phyloP scores from a whole-genome alignment of 1,284 basidiomycete genomes.

The Puccinia brachypodii region DNA sequence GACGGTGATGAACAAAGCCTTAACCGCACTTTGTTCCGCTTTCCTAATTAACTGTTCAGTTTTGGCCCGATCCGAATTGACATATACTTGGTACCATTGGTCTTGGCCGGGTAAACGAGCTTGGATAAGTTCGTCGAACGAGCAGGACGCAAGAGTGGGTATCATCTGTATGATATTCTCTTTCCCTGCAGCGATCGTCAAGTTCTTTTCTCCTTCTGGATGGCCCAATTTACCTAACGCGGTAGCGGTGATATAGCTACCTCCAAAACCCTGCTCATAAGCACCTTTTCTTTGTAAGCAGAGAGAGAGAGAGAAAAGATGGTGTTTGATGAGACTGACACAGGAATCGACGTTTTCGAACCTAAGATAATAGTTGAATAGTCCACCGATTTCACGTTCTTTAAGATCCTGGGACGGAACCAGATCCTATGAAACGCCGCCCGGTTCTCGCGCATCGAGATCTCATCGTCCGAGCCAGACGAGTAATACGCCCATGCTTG shows the following conservation, averaged over 20 bases:
- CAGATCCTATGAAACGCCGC: conserved; percentile 83
- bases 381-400: conserved; percentile 78
- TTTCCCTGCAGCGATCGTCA: conserved; percentile 80
- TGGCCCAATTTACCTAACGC: conserved; percentile 79
- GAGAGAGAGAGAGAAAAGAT: neutral
- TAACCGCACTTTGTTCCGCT: conserved; percentile 78
- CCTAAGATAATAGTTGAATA: conserved; percentile 79
- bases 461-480: conserved; percentile 75
- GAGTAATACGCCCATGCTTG: conserved; percentile 89
- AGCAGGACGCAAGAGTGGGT: conserved; percentile 81
- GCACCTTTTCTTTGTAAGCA: too few species aligned
- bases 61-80: conserved; percentile 77
- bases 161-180: conserved; percentile 87
- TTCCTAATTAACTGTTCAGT: conserved; percentile 80
- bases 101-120: conserved; percentile 71
- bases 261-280: neutral
- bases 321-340: neutral
- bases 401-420: conserved; percentile 85
- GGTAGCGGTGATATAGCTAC: conserved; percentile 74
- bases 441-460: conserved; percentile 73
- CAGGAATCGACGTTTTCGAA: conserved; percentile 51
- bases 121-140: conserved; percentile 85
- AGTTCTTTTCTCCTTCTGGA: conserved; percentile 61
- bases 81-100: conserved; percentile 80
- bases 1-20: conserved; percentile 72